Base-by-base conservation (phyloP, 1,284 basidiomycete genomes). In the Marasmius oreades region DNA sequence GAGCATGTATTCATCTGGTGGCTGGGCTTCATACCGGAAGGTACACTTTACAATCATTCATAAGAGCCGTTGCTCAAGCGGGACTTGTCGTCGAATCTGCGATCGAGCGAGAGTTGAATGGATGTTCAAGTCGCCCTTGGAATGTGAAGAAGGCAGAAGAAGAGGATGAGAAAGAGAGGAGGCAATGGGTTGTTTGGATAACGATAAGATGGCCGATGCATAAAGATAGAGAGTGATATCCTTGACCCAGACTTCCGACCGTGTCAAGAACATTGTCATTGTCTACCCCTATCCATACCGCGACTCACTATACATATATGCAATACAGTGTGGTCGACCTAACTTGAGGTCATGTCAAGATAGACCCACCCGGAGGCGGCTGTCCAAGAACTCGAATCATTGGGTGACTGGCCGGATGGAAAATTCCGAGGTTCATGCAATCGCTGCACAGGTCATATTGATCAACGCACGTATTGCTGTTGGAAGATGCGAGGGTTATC, bases 1-100 rank as follows among this genome's bases (percentile, higher is more conserved):
- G 70, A 26, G 73, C 87, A 26, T 78, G 85, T 4, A 65, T 82
- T 51, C 77, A 87, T 62, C 67, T 90, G 18, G 76, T 90, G 11
- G 85, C 85, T 0, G 88, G 88, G 0, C 63, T 90, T 42, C 88
- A 91, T 62, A 90, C 88, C 0, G 89, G 88, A 2, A 70, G 86
- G 53, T 89, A 86, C 62, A 82, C 85, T 2, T 74, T 91, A 22
- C 76, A 83, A 55, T 72, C 80, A 1, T 89, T 90, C 67, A 62
- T 90, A 39, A 63, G 72, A 16, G 62, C 67, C 3, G 72, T 74
- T 16, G 53, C 62, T 12, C 60, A 60, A 7, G 67, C 64, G 43
- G 80, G 79, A 1, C 73, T 89, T 45, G 67, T 70, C 5, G 59
- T 84, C n/a, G 73, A 81, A n/a, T 72, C 66, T 20, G 69, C 76